Base-by-base conservation (phyloP, 75 land plant genomes). In the Sequoia sempervirens region DNA sequence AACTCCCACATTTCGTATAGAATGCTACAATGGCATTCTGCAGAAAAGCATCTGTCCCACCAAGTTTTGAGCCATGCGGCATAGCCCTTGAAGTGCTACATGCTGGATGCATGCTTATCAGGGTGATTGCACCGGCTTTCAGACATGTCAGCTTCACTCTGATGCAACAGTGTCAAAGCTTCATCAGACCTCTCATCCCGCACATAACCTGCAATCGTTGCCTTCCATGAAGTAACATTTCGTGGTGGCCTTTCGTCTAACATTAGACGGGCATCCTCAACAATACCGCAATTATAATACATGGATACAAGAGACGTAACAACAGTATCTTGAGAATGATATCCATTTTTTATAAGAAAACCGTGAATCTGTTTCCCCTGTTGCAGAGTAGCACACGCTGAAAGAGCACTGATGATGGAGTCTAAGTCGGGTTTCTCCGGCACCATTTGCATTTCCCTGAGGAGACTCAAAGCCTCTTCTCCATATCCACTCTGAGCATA, bases 1-100 rank as follows among this genome's bases (percentile, higher is more conserved):
- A 9, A 4, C 75, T 83, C 2, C 90, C 92, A 86, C 89, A 92
- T 81, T 90, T 92, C 5, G 82, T 38, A 75, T 92, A 92, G 90
- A 89, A 89, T 80, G 85, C 91, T 53, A 89, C 86, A 18, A 92
- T 80, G 1, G 88, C 82, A 87, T 87, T 91, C 34, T 88, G 89
- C 12, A 91, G 82, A 86, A 89, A 90, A 64, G 87, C 88, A 18
- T 89, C 88, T 28, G 87, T 64, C 11, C 91, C 32, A 28, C 83
- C 81, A n/a, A 85, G 38, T 85, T 87, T 85, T 80, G 88, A 87
- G 58, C 87, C 85, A 58, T 26, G 66, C 26, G 28, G 66, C 66
- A 61, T 61, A 61, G n/a, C n/a, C 8, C n/a, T 61, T 61, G 66
- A 61, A 23, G 66, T 23, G 66, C 66, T 61, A 61, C 0, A 23